Evolutionary conservation across 2,329 filamentous ascomycete genomes (phyloP).

Genomic region (Ceratocystis eucalypticola): DNA sequence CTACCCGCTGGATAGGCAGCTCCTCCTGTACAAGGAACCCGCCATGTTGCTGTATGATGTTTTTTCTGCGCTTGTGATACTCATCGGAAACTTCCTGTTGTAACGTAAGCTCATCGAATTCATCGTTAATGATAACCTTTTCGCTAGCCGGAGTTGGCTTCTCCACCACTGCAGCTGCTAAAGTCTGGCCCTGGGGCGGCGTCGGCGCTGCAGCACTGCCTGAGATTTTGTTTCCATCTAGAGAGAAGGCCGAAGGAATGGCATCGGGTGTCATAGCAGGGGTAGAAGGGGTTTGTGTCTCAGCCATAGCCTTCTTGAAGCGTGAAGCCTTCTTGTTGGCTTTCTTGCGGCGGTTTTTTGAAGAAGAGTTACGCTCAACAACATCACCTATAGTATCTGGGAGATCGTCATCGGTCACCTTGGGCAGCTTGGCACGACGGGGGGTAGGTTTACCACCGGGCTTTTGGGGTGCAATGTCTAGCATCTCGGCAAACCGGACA

Average conservation of each 20-base stretch:
- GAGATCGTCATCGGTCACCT: slow-evolving; percentile 21
- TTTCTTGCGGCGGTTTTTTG: slow-evolving; percentile 20
- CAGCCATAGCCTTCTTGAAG: slow-evolving; percentile 34
- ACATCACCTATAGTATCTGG: slow-evolving; percentile 34
- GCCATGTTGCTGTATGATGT: slow-evolving; percentile 68
- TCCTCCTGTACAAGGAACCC: slow-evolving; percentile 66
- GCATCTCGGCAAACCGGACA: slow-evolving; percentile 62
- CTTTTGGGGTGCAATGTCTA: slow-evolving; percentile 51
- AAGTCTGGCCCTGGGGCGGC: slow-evolving; percentile 32
- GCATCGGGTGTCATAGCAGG: slow-evolving; percentile 17
- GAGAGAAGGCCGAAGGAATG: slow-evolving; percentile 12
- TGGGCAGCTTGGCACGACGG: slow-evolving; percentile 19
- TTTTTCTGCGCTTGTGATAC: slow-evolving; percentile 71
- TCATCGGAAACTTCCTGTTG: slow-evolving; percentile 65
- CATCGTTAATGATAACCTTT: slow-evolving; percentile 19
- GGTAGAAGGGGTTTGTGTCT: background rate
- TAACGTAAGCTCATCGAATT: slow-evolving; percentile 47
- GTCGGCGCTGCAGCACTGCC: slow-evolving; percentile 34
- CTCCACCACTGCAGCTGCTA: slow-evolving; percentile 49
- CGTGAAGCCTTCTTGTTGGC: slow-evolving; percentile 32
- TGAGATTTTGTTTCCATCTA: slow-evolving; percentile 20
- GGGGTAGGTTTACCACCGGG: slow-evolving; percentile 14
- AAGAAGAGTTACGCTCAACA: slow-evolving; percentile 33
- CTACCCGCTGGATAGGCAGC: slow-evolving; percentile 50
- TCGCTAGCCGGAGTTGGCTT: slow-evolving; percentile 28